Conservation (phyloP, 202 grass and related monocot species). For the Cymbopogon flexuosus region DNA sequence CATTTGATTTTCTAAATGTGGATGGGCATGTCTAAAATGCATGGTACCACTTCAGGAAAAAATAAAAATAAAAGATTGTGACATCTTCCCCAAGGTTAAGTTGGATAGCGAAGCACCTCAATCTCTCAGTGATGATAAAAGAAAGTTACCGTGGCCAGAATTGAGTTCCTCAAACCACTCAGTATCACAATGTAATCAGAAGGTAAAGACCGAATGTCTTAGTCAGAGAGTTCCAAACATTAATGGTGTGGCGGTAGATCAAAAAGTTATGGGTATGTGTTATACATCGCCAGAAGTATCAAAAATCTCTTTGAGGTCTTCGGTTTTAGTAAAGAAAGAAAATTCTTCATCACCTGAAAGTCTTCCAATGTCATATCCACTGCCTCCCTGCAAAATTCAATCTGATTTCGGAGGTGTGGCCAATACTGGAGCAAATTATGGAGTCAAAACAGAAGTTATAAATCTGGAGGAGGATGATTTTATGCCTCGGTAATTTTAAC, state of each 20-base stretch:
- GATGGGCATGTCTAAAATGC: conserved; percentile 2
- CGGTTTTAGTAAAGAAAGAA: conserved; percentile 27
- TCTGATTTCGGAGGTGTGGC: conserved; percentile 18
- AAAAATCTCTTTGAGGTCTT: conserved; percentile 26
- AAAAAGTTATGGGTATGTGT: conserved; percentile 17
- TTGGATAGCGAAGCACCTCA: conserved; percentile 27
- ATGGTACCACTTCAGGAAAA: conserved; percentile 45
- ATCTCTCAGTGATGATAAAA: conserved; percentile 43
- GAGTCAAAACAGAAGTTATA: conserved; percentile 19
- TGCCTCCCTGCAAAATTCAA: conserved; percentile 17
- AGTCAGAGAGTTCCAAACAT: conserved; percentile 20
- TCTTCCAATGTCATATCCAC: conserved; percentile 2
- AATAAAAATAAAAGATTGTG: conserved; percentile 36
- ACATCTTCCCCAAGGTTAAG: conserved; percentile 27
- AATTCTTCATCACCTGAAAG: not conserved
- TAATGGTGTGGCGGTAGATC: conserved; percentile 17
- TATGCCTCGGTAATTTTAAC: conserved; percentile 38
- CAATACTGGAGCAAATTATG: conserved; percentile 12
- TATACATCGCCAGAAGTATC: conserved; percentile 32
- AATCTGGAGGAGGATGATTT: conserved; percentile 38
- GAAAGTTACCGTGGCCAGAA: conserved; percentile 41
- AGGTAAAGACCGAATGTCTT: conserved; percentile 32
- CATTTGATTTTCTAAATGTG: conserved; percentile 21
- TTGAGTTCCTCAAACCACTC: conserved; percentile 37
- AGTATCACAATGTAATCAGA: conserved; percentile 41